Base-by-base conservation (phyloP, 2,329 filamentous ascomycete genomes). In the Claviceps pusilla region DNA sequence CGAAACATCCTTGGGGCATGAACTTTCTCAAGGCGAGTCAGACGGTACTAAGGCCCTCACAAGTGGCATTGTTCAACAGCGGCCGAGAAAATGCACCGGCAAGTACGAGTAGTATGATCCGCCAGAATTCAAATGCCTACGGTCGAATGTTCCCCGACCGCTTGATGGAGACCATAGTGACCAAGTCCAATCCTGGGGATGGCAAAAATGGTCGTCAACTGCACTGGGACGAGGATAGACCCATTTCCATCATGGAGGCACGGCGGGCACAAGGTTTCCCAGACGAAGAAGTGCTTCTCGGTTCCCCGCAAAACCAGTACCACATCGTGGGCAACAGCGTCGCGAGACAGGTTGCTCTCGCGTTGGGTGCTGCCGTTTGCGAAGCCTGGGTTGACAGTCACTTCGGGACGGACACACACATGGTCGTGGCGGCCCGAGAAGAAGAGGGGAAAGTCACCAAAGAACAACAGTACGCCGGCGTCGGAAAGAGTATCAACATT, bases 241-340 rank as follows among this genome's bases (percentile, higher is more conserved):
- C 76, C 0, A 60, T 87, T 0, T 82, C 76, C 0, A 65, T 91
- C 2, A 73, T 84, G 70, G 88, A 93, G 65, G 78, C 75, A 0
- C 70, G 84, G 1, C 72, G 85, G 1, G 83, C 87, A 91, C 87
- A 93, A 64, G 84, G 85, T 0, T 81, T 86, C 45, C 79, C 74
- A 0, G 85, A 91, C 54, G 59, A 81, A 6, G 87, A 91, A 55
- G 76, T 90, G 0, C 65, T 94, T 0, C 65, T 90, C 1, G 87
- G 87, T 0, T 61, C 53, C 0, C 65, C 75, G 0, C 10, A 42
- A 0, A 69, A 81, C 1, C 83, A 87, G 62, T 82, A 78, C 69
- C 77, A 75, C 54, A 79, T 87, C 24, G 73, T 90, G 0, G 88
- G 88, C 0, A 94, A 94, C 65, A 87, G 83, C 33, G 87, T 94